phyloP scores from a whole-genome alignment of 352 stramenopile species.

The Stephanocyclus meneghinianus region DNA sequence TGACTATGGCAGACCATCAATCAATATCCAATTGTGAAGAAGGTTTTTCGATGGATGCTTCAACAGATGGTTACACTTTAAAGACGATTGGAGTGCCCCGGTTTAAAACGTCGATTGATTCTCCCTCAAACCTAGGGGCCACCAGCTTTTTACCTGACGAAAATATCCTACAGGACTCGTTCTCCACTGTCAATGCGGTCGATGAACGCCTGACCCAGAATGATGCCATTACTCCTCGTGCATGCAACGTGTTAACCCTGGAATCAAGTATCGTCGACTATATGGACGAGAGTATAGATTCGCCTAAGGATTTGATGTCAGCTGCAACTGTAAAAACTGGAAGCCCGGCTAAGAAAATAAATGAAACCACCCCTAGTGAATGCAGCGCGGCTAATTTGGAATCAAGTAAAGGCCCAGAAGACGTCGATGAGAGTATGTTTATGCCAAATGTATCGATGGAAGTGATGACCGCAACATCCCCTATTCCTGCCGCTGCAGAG shows the following conservation, averaged over 20 bases:
- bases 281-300: no score
- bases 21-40: neutral
- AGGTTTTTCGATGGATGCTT: neutral
- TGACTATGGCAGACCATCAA: neutral
- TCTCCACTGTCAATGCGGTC: neutral
- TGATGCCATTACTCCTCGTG: neutral
- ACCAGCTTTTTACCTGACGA: neutral
- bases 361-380: conserved; percentile 2
- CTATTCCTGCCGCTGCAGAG: neutral
- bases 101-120: neutral
- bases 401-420: neutral
- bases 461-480: neutral
- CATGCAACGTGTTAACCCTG: neutral
- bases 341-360: no score
- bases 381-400: neutral
- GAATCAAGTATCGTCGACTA: neutral
- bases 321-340: no score
- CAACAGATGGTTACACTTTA: neutral
- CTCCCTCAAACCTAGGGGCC: neutral
- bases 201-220: neutral
- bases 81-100: neutral
- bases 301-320: no score
- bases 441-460: conserved; percentile 47
- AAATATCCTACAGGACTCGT: neutral
- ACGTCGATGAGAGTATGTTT: conserved; percentile 44